Base-by-base conservation (phyloP, 2,329 filamentous ascomycete genomes). In the Zymoseptoria brevis region DNA sequence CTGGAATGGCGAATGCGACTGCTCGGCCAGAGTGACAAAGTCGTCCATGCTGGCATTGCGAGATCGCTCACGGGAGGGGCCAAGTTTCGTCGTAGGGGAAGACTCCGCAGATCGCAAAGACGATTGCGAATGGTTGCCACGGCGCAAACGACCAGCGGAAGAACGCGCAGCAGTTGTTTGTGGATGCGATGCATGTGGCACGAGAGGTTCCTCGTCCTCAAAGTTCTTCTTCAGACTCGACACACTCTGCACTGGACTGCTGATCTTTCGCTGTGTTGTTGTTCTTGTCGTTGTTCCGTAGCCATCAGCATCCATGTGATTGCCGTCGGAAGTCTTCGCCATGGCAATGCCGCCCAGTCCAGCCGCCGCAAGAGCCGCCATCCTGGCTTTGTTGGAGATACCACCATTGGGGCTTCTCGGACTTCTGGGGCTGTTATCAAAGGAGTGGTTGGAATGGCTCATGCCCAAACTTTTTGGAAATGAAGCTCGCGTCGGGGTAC, bases 241-340 rank as follows among this genome's bases (percentile, higher is more conserved):
- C 16, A 96, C 89, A 68, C 92, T 96, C 66, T 94, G 92, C 60
- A 96, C 92, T 0, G 93, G 93, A 70, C 92, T 96, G 59, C 66
- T 60, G 41, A 68, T 60, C 21, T 66, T 64, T 16, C 66, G 67
- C 19, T 61, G 62, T 8, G 56, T 56, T 8, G 57, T 60, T 21
- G 48, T 49, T 45, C 35, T 45, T 45, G 57, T 59, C 7, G 50
- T 19, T 8, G 63, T 58, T n/a, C 68, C 70, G 58, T 73, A 72
- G 2, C 67, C 69, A 58, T 71, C 69, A 19, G 66, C 67, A 58
- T 71, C 67, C 22, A 70, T 64, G 49, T 66, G 60, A 56, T 84
- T 81, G 65, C 87, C 84, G 9, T 84, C 59, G 81, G 66, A 86
- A 82, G 63, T 89, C 87, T 1, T 87, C 83, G n/a, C 86, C 66